phyloP scores from a whole-genome alignment of 2,329 filamentous ascomycete species.

The Phialophora tarda region DNA sequence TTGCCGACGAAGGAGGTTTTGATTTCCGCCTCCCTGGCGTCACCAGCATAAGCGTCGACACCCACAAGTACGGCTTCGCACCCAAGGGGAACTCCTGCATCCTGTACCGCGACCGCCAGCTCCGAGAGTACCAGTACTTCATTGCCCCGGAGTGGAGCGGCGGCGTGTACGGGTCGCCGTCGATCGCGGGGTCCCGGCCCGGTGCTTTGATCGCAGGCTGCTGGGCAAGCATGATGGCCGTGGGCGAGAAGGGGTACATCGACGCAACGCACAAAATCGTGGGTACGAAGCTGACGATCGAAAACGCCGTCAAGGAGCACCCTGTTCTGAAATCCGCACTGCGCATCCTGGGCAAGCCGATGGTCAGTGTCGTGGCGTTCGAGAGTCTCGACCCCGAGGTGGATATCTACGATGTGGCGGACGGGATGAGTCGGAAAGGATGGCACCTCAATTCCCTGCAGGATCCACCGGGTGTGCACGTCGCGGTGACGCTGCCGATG shows the following conservation, averaged over 20 bases:
- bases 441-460: slow-evolving; percentile 98
- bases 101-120: slow-evolving; percentile 79
- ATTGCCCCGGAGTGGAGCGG: slow-evolving; percentile 93
- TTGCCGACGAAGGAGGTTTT: slow-evolving; percentile 75
- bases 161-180: slow-evolving; percentile 92
- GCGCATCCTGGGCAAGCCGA: slow-evolving; percentile 78
- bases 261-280: slow-evolving; percentile 87
- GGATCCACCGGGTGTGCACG: slow-evolving; percentile 86
- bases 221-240: slow-evolving; percentile 88
- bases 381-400: slow-evolving; percentile 71
- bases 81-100: slow-evolving; percentile 96
- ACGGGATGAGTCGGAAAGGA: slow-evolving; percentile 79
- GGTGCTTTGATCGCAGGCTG: slow-evolving; percentile 94
- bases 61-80: slow-evolving; percentile 98
- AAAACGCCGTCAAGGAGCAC: slow-evolving; percentile 71
- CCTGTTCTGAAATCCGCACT: slow-evolving; percentile 74
- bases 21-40: slow-evolving; percentile 95
- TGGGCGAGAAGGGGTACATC: slow-evolving; percentile 87
- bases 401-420: slow-evolving; percentile 92
- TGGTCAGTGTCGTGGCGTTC: slow-evolving; percentile 91
- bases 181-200: slow-evolving; percentile 87
- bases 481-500: slow-evolving; percentile 83
- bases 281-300: slow-evolving; percentile 81
- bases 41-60: slow-evolving; percentile 94
- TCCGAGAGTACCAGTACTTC: slow-evolving; percentile 94